These are phyloP conservation scores for Aristolochia contorta DNA, from an alignment of 164 flowering plant genomes.

Conservation along the genomic window DNA sequence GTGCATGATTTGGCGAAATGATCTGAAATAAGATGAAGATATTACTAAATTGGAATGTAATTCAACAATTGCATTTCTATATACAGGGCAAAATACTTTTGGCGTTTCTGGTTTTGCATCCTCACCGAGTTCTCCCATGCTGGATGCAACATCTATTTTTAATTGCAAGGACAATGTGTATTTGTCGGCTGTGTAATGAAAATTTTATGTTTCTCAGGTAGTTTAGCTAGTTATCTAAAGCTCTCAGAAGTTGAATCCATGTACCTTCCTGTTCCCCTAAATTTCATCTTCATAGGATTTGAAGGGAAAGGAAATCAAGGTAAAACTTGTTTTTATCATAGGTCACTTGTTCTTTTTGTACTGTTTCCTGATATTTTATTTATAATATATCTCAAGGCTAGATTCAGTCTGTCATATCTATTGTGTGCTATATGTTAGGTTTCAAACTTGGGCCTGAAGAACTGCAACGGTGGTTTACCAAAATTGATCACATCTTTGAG, in stretches of 20 bases:
- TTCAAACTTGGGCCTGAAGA: constrained; percentile 78
- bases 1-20: too few species aligned
- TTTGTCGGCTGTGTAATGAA: too few species aligned
- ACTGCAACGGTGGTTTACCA: constrained; percentile 91
- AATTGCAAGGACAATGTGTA: too few species aligned
- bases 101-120: too few species aligned
- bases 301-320: constrained; percentile 98
- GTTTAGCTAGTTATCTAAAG: constrained; percentile 66
- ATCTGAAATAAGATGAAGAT: too few species aligned
- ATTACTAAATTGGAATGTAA: too few species aligned
- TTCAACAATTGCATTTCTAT: too few species aligned
- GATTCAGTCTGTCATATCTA: not conserved
- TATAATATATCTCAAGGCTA: not conserved
- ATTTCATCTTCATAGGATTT: constrained; percentile 93
- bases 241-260: constrained; percentile 81
- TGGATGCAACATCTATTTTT: too few species aligned
- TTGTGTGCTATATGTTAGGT: constrained; percentile 21
- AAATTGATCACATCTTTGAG: constrained; percentile 88
- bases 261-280: constrained; percentile 85
- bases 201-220: constrained; percentile 37
- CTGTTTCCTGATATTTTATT: not conserved
- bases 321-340: constrained; percentile 10
- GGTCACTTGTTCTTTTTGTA: not conserved
- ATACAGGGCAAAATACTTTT: too few species aligned
- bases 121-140: too few species aligned